These are phyloP conservation scores for Mrakia frigida DNA, from an alignment of 768 basidiomycete species.

Conservation along the genomic window DNA sequence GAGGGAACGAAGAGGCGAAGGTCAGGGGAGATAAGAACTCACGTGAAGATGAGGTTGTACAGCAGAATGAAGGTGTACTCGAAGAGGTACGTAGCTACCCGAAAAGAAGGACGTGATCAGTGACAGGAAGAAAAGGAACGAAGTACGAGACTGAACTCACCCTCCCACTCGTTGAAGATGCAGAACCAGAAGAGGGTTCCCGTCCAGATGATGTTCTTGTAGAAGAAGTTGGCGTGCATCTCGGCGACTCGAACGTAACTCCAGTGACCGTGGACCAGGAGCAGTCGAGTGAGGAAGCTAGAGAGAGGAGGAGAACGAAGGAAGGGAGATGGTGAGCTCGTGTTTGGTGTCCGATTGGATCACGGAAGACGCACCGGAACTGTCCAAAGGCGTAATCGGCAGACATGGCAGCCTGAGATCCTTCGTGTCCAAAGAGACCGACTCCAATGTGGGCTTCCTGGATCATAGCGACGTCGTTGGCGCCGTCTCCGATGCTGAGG, in stretches of 20 bases:
- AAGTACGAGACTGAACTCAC: conserved; percentile 24
- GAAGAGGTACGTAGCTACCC: not conserved
- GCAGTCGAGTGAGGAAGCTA: conserved; percentile 58
- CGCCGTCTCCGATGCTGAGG: conserved; percentile 86
- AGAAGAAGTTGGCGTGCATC: conserved; percentile 86
- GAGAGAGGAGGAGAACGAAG: no score
- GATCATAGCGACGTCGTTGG: conserved; percentile 93
- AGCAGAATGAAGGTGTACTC: conserved; percentile 77
- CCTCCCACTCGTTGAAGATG: conserved; percentile 58
- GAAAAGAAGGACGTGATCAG: not conserved
- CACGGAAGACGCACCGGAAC: conserved; percentile 53
- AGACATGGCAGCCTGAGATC: conserved; percentile 97
- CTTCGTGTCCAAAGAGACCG: conserved; percentile 87
- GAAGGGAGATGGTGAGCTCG: no score
- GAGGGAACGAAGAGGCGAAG: not conserved
- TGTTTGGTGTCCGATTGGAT: no score
- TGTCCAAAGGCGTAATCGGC: conserved; percentile 98
- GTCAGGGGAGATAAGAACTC: not conserved
- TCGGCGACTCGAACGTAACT: conserved; percentile 93
- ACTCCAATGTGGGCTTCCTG: conserved; percentile 98
- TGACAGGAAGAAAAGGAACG: not conserved
- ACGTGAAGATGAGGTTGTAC: conserved; percentile 84
- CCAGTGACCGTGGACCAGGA: conserved; percentile 69
- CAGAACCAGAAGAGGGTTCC: conserved; percentile 91
- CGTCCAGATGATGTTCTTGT: conserved; percentile 84